Conservation (phyloP, 2,329 filamentous ascomycete genomes). For the Talaromyces islandicus region DNA sequence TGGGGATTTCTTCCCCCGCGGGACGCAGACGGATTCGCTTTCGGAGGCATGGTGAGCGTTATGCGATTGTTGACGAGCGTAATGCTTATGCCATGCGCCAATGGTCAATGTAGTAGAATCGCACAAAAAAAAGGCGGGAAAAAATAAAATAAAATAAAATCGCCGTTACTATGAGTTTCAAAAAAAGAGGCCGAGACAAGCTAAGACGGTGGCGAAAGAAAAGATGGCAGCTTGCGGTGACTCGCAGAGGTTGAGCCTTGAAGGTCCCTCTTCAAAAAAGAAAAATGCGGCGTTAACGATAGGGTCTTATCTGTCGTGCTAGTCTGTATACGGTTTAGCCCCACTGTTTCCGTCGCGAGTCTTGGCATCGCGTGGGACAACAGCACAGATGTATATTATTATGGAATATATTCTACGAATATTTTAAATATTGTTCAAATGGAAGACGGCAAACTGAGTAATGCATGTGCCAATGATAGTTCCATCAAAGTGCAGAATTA, state of each 20-base stretch:
- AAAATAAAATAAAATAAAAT: neutral
- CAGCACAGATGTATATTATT: neutral
- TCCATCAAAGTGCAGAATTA: too few species aligned
- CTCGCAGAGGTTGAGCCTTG: neutral
- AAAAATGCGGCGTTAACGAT: neutral
- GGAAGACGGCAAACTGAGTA: neutral
- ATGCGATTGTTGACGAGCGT: neutral
- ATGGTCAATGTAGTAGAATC: neutral
- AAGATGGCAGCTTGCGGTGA: neutral
- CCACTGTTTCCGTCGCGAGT: neutral
- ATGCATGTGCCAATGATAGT: too few species aligned
- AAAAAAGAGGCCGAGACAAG: neutral
- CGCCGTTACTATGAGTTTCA: neutral
- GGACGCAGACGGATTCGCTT: constrained; percentile 21
- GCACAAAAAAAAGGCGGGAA: neutral
- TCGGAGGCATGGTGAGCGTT: constrained; percentile 26
- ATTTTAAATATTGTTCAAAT: neutral
- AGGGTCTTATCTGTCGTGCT: neutral
- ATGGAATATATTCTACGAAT: neutral
- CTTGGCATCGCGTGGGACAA: neutral
- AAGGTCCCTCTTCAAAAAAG: neutral
- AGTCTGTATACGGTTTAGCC: neutral
- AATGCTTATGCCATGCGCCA: neutral
- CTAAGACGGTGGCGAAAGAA: neutral
- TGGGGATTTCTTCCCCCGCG: neutral